Evolutionary conservation across 768 basidiomycete species (phyloP).

Genomic region (Auricularia sp.): DNA sequence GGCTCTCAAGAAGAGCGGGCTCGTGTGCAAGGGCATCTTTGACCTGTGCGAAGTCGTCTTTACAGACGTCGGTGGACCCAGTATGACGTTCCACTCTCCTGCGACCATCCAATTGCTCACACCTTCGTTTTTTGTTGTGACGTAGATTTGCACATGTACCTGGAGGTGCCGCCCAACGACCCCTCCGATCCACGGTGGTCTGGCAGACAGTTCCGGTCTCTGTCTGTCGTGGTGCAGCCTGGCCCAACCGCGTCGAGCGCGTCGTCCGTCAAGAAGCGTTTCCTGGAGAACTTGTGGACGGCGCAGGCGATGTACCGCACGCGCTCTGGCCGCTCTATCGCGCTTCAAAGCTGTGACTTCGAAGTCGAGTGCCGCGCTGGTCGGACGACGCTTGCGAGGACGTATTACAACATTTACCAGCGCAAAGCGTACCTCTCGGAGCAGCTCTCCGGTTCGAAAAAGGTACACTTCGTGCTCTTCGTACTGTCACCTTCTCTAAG

Average conservation of each 20-base stretch:
- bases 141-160: slow-evolving; percentile 74
- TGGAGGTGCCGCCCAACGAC: slow-evolving; percentile 75
- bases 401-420: slow-evolving; percentile 88
- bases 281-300: slow-evolving; percentile 83
- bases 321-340: slow-evolving; percentile 60
- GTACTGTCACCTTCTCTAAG: background rate
- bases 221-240: slow-evolving; percentile 71
- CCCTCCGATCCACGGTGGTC: slow-evolving; percentile 74
- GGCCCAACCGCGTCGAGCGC: slow-evolving; percentile 22
- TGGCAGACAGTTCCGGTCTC: slow-evolving; percentile 72
- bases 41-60: slow-evolving; percentile 78
- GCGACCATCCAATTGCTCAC: background rate
- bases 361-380: slow-evolving; percentile 65
- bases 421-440: slow-evolving; percentile 71
- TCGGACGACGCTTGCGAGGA: slow-evolving; percentile 54
- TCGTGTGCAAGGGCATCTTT: slow-evolving; percentile 76
- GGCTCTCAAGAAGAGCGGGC: slow-evolving; percentile 66
- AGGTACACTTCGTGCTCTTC: slow-evolving; percentile 38
- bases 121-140: background rate
- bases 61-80: slow-evolving; percentile 68
- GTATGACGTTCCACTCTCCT: slow-evolving; percentile 33
- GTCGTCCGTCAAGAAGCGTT: slow-evolving; percentile 58
- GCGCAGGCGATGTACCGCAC: slow-evolving; percentile 76
- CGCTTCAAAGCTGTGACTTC: slow-evolving; percentile 57
- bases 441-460: slow-evolving; percentile 33